These are phyloP conservation scores for Alternaria gansuensis DNA, from an alignment of 2,329 filamentous ascomycete genomes.

Conservation along the genomic window DNA sequence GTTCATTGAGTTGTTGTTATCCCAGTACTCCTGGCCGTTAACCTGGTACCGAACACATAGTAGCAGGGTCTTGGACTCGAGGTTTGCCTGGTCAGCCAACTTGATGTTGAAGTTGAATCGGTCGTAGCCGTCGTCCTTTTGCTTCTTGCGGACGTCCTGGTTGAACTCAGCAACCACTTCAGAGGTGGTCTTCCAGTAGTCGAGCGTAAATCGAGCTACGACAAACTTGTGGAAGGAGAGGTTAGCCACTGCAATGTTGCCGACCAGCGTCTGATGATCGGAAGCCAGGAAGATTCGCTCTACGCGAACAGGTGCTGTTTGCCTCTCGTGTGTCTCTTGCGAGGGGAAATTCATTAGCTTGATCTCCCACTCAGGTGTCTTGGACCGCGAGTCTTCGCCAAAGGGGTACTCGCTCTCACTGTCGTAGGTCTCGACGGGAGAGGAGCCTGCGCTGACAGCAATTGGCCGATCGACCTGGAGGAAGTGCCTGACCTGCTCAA, in stretches of 20 bases:
- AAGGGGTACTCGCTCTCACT: conserved; percentile 93
- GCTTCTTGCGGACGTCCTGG: conserved; percentile 75
- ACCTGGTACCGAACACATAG: conserved; percentile 91
- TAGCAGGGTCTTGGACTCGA: conserved; percentile 91
- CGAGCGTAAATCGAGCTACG: conserved; percentile 91
- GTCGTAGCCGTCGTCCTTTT: conserved; percentile 75
- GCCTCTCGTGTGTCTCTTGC: conserved; percentile 67
- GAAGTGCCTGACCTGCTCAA: conserved; percentile 96
- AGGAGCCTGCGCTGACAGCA: conserved; percentile 94
- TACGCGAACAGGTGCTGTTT: conserved; percentile 74
- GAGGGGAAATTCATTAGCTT: conserved; percentile 82
- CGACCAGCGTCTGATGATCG: conserved; percentile 87
- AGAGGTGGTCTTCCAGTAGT: conserved; percentile 98
- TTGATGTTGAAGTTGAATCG: conserved; percentile 95
- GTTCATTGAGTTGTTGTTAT: conserved; percentile 87
- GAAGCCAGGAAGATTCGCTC: conserved; percentile 87
- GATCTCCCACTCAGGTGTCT: conserved; percentile 83
- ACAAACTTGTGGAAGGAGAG: conserved; percentile 88
- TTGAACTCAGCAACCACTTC: conserved; percentile 91
- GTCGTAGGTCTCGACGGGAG: conserved; percentile 87
- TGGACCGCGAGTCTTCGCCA: conserved; percentile 58
- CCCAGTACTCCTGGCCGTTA: conserved; percentile 88
- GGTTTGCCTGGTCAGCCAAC: conserved; percentile 86
- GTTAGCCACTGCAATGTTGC: conserved; percentile 85
- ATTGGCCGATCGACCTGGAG: conserved; percentile 91